Base-by-base conservation (phyloP, 176 grass and related monocot species). In the Tillandsia leiboldiana region DNA sequence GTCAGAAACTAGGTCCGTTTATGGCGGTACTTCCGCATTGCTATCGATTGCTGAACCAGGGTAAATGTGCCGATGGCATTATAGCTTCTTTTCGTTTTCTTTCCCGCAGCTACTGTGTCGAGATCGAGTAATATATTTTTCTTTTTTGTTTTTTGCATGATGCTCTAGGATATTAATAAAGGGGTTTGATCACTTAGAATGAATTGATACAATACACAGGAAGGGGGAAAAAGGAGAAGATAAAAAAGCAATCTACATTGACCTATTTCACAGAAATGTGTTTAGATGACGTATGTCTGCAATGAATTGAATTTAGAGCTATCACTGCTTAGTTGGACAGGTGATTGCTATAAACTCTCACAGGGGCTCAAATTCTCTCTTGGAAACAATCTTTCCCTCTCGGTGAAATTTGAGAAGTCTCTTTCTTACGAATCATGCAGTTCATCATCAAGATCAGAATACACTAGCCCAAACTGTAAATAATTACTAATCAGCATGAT, bases 1-100 rank as follows among this genome's bases (percentile, higher is more conserved):
- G 65, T 72, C 81, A 83, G 62, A 83, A 74, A 51, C 64, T 78
- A 49, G 51, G 13, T 10, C 81, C 81, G 22, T 83, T 83, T 73
- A 48, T 78, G 56, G 64, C 28, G 64, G 64, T 70, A 51, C 65
- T 78, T 58, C 75, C 75, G 42, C 58, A 72, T 66, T 49, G 75
- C 33, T 83, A 67, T 64, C 63, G 69, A 0, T 73, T 83, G 75
- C 51, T 83, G 50, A 83, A 54, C 75, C 81, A 83, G 57, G 81
- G 75, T 83, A 49, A 56, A 51, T 48, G 12, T 20, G 4, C 53
- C 11, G 0, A n/a, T 42, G 2, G 13, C 33, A 42, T 42, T 42
- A 42, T 42, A 42, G 33, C 4, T 42, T 42, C 33, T 6, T 0
- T 42, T 42, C 4, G 6, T 42, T 42, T 42, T 42, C 33, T 42